Base-by-base conservation (phyloP, 1,139 yeast genomes). In the Komagataea norvegica region DNA sequence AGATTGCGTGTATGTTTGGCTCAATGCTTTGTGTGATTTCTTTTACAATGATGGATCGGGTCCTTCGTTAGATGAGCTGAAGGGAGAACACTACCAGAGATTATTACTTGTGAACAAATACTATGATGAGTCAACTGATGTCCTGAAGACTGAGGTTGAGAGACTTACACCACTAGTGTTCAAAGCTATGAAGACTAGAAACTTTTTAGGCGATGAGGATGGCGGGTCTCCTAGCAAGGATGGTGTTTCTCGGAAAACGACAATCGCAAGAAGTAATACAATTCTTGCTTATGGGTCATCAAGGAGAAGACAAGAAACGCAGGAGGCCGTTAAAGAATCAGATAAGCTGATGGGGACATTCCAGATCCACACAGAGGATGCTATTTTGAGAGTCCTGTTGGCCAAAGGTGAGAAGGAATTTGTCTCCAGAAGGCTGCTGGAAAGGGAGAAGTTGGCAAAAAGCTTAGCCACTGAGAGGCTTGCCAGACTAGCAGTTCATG, bases 41-140 rank as follows among this genome's bases (percentile, higher is more conserved):
- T 86, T 87, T 61, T 79, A 86, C 55, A 81, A 84, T 52, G 79
- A 74, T 40, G 95, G 95, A 1, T 82, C 81, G 35, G 95, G 95
- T 0, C 93, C 93, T 0, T 74, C 88, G 0, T 54, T 84, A 29
- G 78, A 73, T 45, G 76, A 74, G 9, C 62, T 86, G 51, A 80
- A 79, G 47, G 76, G 77, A 41, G 76, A 72, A 33, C 72, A 72
- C 28, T 84, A 81, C 55, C 87, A 82, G 55, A 72, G 79, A 25
- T 58, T 85, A 17, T 61, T 80, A 44, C 61, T 82, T 17, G 66
- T 84, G 14, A 87, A 89, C 1, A 78, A 74, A 1, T 77, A 77
- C 53, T 84, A 83, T 53, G 87, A 80, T 46, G 65, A 73, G 41
- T 65, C 72, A n/a, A 62, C 67, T 0, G 46, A 57, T 0, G 73